Conservation (phyloP, 495 filamentous ascomycete genomes). For the Aspergillus saccharolyticus region DNA sequence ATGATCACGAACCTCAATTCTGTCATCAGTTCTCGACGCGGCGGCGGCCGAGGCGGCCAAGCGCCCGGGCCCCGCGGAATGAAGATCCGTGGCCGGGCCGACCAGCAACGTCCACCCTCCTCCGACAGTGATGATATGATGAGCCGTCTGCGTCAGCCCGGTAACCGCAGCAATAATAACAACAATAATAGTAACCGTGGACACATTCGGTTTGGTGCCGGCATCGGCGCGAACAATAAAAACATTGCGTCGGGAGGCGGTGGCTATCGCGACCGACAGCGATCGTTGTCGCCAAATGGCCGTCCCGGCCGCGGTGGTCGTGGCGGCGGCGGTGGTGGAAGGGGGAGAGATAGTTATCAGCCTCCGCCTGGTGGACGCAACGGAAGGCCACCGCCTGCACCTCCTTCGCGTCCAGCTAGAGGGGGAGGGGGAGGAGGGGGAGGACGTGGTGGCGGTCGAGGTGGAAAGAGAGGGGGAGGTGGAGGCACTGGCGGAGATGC, state of each 20-base stretch:
- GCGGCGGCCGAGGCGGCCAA: constrained; percentile 6
- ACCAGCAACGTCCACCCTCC: constrained; percentile 17
- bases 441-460: constrained; percentile 18
- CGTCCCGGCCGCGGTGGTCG: constrained; percentile 4
- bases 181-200: constrained; percentile 7
- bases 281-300: constrained; percentile 24
- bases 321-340: constrained; percentile 6
- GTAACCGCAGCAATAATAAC: constrained; percentile 16
- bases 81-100: constrained; percentile 26
- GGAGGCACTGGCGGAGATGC: constrained; percentile 17
- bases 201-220: constrained; percentile 26
- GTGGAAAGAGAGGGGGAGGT: constrained; percentile 16
- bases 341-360: constrained; percentile 24
- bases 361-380: constrained; percentile 2
- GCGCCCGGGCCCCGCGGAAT: constrained; percentile 17
- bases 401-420: background rate
- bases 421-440: constrained; percentile 14
- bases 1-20: constrained; percentile 36
- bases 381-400: constrained; percentile 13
- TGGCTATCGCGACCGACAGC: constrained; percentile 21
- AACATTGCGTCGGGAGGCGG: constrained; percentile 12
- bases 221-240: constrained; percentile 19
- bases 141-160: constrained; percentile 18
- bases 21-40: constrained; percentile 10
- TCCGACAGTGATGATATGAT: constrained; percentile 30